Evolutionary conservation across 306 rosid genomes (phyloP).

Genomic region (Begonia peltatifolia): DNA sequence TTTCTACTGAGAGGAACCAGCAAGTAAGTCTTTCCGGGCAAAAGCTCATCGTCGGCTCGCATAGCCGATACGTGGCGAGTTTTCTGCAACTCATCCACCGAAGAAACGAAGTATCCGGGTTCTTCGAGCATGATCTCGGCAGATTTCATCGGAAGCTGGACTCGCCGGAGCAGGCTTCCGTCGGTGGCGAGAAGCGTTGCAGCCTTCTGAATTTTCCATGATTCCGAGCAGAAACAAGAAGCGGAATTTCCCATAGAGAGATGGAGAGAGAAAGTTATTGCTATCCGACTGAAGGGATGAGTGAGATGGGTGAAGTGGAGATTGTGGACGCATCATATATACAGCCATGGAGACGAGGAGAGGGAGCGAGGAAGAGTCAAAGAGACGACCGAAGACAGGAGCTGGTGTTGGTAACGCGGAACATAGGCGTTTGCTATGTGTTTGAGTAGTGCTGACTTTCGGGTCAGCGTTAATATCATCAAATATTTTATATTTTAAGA

Average conservation of each 20-base stretch:
- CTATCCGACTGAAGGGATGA: neutral
- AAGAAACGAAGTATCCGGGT: conserved; percentile 37
- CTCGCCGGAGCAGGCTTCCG: conserved; percentile 21
- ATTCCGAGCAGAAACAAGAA: conserved; percentile 9
- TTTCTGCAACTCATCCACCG: conserved; percentile 21
- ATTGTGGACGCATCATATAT: neutral
- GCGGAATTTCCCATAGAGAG: conserved; percentile 15
- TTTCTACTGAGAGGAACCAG: conserved; percentile 25
- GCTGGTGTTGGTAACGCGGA: conserved; percentile 29
- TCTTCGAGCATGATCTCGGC: conserved; percentile 58
- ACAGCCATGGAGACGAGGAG: neutral
- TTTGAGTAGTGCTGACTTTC: no score
- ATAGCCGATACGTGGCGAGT: conserved; percentile 32
- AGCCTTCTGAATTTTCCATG: neutral
- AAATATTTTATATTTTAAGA: neutral
- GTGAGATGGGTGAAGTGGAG: neutral
- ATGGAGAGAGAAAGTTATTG: neutral
- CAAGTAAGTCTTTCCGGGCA: conserved; percentile 30
- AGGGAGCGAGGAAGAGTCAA: neutral
- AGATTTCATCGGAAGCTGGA: conserved; percentile 26
- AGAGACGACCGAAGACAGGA: neutral
- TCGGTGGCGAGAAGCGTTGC: conserved; percentile 25
- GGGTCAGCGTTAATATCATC: neutral
- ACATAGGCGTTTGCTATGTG: neutral
- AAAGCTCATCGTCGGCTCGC: conserved; percentile 46